These are phyloP conservation scores for Mariannaea sp. DNA, from an alignment of 2,329 filamentous ascomycete genomes.

Conservation along the genomic window DNA sequence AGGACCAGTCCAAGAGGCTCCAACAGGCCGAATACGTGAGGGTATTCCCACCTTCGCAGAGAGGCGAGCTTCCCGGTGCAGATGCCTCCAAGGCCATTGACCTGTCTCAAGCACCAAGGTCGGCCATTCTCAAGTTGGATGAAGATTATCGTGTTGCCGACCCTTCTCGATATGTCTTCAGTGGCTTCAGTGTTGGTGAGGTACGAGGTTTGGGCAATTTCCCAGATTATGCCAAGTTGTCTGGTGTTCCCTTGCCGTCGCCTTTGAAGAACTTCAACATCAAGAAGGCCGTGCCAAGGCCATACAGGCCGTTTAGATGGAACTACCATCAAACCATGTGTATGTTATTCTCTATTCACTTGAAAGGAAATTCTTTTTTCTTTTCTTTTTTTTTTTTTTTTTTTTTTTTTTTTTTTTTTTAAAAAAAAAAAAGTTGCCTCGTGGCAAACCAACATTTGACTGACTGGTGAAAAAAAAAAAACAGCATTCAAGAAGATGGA, in stretches of 20 bases:
- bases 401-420: too few species aligned
- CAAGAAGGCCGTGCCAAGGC: conserved; percentile 68
- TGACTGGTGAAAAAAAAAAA: conserved; percentile 24
- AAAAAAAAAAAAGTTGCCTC: too few species aligned
- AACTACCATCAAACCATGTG: conserved; percentile 90
- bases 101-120: conserved; percentile 18
- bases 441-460: conserved; percentile 38
- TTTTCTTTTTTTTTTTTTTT: too few species aligned
- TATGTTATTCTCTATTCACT: conserved; percentile 50
- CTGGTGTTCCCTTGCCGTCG: conserved; percentile 72
- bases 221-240: conserved; percentile 76
- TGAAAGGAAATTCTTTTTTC: too few species aligned
- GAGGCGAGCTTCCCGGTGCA: conserved; percentile 21
- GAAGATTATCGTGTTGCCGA: conserved; percentile 43
- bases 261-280: conserved; percentile 71
- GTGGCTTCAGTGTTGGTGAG: conserved; percentile 72
- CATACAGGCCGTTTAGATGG: conserved; percentile 84
- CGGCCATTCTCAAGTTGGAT: conserved; percentile 39
- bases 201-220: conserved; percentile 75
- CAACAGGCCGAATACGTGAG: conserved; percentile 31
- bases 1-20: conserved; percentile 24
- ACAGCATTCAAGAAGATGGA: conserved; percentile 78
- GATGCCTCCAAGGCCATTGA: conserved; percentile 4
- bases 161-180: conserved; percentile 59
- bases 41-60: conserved; percentile 37